Percentiles rank a stretch among this genome's conserved stretches.
Conservation (phyloP, 2,329 filamentous ascomycete genomes). For the Fusarium temperatum region DNA sequence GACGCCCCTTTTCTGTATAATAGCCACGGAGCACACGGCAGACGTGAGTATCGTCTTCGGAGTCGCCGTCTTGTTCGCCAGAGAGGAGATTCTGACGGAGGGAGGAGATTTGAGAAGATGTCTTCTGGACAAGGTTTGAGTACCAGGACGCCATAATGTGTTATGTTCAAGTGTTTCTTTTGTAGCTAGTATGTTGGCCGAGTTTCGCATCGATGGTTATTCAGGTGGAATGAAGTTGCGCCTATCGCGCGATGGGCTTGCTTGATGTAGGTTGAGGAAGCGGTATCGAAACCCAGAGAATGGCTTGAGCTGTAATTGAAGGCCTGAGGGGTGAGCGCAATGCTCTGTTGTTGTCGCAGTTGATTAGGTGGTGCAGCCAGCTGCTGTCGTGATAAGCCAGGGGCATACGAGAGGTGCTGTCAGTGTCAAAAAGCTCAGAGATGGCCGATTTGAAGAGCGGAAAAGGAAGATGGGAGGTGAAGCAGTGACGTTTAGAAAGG, state of each 20-base stretch:
- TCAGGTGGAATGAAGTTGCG: neutral
- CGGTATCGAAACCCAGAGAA: neutral
- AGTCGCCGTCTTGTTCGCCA: conserved; percentile 74
- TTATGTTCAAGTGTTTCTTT: neutral
- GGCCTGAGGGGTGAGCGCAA: neutral
- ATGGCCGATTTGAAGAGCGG: conserved; percentile 21
- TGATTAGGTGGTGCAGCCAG: conserved; percentile 21
- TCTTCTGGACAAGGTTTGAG: conserved; percentile 74
- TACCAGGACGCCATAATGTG: conserved; percentile 79
- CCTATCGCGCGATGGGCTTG: conserved; percentile 5
- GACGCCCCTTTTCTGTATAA: conserved; percentile 86
- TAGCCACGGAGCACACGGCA: conserved; percentile 92
- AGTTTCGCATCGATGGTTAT: conserved; percentile 5
- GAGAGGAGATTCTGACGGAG: conserved; percentile 75
- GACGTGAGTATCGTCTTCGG: conserved; percentile 92
- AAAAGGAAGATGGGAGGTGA: conserved; percentile 18
- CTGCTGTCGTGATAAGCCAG: conserved; percentile 4
- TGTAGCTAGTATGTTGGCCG: neutral
- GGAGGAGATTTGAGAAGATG: conserved; percentile 71
- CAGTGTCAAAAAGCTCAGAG: conserved; percentile 2
- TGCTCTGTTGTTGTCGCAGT: neutral
- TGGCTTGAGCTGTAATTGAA: neutral
- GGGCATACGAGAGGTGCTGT: neutral
- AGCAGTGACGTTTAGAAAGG: conserved; percentile 40
- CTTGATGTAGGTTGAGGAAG: neutral